phyloP scores from a whole-genome alignment of 2,329 filamentous ascomycete species.

The Bipolaris oryzae region DNA sequence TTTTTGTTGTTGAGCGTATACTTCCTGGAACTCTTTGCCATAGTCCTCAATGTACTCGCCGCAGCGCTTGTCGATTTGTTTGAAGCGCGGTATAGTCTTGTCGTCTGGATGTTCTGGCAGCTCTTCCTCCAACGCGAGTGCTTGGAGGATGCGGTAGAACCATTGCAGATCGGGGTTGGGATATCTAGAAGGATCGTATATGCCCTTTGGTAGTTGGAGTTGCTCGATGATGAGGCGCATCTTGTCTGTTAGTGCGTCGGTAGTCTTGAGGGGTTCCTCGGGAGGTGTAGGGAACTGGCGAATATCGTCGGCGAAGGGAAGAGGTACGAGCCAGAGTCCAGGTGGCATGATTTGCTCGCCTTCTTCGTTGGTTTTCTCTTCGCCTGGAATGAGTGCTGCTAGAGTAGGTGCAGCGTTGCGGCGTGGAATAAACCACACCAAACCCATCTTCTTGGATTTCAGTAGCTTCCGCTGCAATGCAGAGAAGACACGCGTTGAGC shows the following conservation, averaged over 20 bases:
- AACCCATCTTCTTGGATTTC: slow-evolving; percentile 76
- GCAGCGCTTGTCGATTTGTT: slow-evolving; percentile 84
- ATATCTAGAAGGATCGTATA: slow-evolving; percentile 85
- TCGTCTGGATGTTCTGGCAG: slow-evolving; percentile 76
- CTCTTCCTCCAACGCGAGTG: slow-evolving; percentile 89
- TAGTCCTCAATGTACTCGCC: slow-evolving; percentile 80
- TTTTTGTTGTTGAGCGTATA: slow-evolving; percentile 53
- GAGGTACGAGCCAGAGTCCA: slow-evolving; percentile 84
- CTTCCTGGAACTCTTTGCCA: slow-evolving; percentile 69
- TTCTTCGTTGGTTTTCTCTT: slow-evolving; percentile 65
- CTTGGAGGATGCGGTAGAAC: slow-evolving; percentile 95
- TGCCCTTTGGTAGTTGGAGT: slow-evolving; percentile 82
- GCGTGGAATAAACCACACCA: slow-evolving; percentile 89
- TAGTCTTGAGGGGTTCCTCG: slow-evolving; percentile 52
- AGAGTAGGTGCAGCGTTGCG: slow-evolving; percentile 79
- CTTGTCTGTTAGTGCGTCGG: slow-evolving; percentile 74
- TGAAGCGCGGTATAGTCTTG: slow-evolving; percentile 81
- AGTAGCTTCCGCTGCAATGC: slow-evolving; percentile 88
- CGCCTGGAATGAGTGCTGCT: slow-evolving; percentile 80
- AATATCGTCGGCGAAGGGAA: slow-evolving; percentile 90
- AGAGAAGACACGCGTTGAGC: slow-evolving; percentile 90
- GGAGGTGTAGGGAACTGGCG: slow-evolving; percentile 72
- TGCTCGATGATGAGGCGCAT: slow-evolving; percentile 87
- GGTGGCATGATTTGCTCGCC: slow-evolving; percentile 75
- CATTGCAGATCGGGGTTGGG: slow-evolving; percentile 93